A percentile compares a stretch with the other conserved stretches of the same genome.
Evolutionary conservation across 2,329 filamentous ascomycete genomes (phyloP).

Genomic region (Exophiala calicioides): DNA sequence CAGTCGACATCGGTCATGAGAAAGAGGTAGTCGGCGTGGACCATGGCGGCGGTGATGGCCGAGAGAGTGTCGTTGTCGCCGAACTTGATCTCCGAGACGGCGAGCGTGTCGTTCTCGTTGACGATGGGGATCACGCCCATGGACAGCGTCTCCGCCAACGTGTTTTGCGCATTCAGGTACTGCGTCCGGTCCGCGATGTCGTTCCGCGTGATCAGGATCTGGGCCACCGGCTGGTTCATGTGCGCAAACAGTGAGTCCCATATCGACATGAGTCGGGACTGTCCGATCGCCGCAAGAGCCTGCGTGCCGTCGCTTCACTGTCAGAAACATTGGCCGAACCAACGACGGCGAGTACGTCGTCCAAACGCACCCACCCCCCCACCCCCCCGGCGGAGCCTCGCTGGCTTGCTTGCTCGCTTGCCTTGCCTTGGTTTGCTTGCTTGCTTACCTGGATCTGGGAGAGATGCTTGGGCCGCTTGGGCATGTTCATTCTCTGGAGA

Average conservation of each 20-base stretch:
- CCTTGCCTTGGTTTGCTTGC: too few species aligned
- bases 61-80: constrained; percentile 98
- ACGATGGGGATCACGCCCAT: constrained; percentile 98
- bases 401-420: too few species aligned
- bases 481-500: constrained; percentile 82
- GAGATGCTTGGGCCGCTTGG: constrained; percentile 84
- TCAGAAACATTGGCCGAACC: too few species aligned
- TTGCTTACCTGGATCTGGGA: constrained; percentile 73
- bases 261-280: constrained; percentile 89
- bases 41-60: constrained; percentile 95
- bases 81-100: constrained; percentile 98
- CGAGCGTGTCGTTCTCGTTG: constrained; percentile 96
- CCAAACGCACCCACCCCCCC: too few species aligned
- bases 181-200: constrained; percentile 95
- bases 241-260: constrained; percentile 94
- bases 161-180: constrained; percentile 96
- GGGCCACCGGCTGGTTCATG: constrained; percentile 84
- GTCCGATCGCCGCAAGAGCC: constrained; percentile 92
- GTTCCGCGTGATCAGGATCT: constrained; percentile 90
- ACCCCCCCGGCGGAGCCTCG: too few species aligned
- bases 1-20: constrained; percentile 99
- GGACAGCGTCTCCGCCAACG: constrained; percentile 81
- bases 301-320: too few species aligned
- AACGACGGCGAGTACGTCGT: too few species aligned
- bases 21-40: constrained; percentile 93